Conservation (phyloP, 352 stramenopile species). For the Phytophthora lateralis region DNA sequence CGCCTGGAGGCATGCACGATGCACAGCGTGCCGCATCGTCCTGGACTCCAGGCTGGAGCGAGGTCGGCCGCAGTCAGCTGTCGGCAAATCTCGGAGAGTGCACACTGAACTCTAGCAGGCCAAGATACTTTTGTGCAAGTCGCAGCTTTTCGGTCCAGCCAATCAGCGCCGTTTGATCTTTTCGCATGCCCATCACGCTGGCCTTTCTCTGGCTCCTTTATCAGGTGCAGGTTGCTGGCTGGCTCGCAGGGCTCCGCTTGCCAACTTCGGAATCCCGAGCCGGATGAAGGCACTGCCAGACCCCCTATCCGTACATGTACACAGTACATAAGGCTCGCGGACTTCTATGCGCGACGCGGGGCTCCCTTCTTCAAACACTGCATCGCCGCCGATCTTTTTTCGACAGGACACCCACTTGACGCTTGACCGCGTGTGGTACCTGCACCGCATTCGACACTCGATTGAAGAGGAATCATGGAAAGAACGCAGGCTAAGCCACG, state of each 20-base stretch:
- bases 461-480: conserved; percentile 42
- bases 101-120: conserved; percentile 23
- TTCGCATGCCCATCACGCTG: conserved; percentile 22
- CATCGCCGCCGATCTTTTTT: conserved; percentile 19
- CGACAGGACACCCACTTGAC: conserved; percentile 19
- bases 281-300: not conserved
- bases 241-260: conserved; percentile 18
- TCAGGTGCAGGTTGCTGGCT: conserved; percentile 31
- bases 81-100: not conserved
- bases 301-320: conserved; percentile 10
- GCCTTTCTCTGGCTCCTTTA: conserved; percentile 30
- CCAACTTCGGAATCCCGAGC: not conserved
- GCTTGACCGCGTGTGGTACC: conserved; percentile 18
- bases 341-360: conserved; percentile 12
- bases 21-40: too few relatives aligned
- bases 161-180: conserved; percentile 22
- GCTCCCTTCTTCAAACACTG: conserved; percentile 26
- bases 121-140: conserved; percentile 36
- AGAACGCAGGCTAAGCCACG: conserved; percentile 8
- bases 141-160: conserved; percentile 16
- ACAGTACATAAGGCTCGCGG: not conserved
- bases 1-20: too few relatives aligned
- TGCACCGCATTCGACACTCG: conserved; percentile 7
- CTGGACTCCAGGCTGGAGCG: too few relatives aligned
- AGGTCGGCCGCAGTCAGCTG: not conserved